Conservation (phyloP, 1,284 basidiomycete genomes). For the Sporisorium exsertum region DNA sequence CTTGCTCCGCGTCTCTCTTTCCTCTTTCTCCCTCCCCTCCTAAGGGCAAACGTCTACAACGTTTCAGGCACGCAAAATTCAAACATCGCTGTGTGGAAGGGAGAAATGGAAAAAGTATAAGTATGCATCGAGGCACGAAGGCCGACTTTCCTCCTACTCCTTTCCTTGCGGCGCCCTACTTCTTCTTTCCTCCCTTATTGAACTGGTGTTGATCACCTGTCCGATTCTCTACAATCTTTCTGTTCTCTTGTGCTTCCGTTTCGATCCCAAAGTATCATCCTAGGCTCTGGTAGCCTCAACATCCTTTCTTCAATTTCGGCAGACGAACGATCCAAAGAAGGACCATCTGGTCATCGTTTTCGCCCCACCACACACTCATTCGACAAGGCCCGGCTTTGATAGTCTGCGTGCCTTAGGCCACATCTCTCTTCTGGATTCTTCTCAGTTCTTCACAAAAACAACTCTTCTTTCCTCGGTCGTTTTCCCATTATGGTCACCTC, state of each 20-base stretch:
- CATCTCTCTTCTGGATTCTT: background rate
- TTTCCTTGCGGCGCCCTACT: slow-evolving; percentile 21
- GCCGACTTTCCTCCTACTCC: background rate
- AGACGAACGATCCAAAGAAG: slow-evolving; percentile 10
- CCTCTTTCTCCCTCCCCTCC: background rate
- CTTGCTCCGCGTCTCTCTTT: background rate
- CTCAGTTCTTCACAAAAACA: too few species aligned
- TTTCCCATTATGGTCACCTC: slow-evolving; percentile 36
- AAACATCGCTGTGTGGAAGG: background rate
- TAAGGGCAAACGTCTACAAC: background rate
- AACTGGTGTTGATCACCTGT: slow-evolving; percentile 22
- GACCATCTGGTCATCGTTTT: slow-evolving; percentile 27
- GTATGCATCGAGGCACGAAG: background rate
- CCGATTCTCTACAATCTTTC: slow-evolving; percentile 20
- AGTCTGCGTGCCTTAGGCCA: slow-evolving; percentile 14
- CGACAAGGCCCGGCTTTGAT: slow-evolving; percentile 31
- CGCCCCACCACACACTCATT: too few species aligned
- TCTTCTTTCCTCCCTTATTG: slow-evolving; percentile 2
- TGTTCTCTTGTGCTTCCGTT: slow-evolving; percentile 7
- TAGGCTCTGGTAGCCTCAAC: slow-evolving; percentile 44
- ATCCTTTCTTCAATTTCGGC: background rate
- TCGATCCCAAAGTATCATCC: slow-evolving; percentile 11
- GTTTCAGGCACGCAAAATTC: slow-evolving; percentile 4
- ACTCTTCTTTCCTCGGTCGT: too few species aligned
- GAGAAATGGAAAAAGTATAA: slow-evolving; percentile 20